Evolutionary conservation across 2,329 filamentous ascomycete genomes (phyloP).

Genomic region (Remersonia thermophila): DNA sequence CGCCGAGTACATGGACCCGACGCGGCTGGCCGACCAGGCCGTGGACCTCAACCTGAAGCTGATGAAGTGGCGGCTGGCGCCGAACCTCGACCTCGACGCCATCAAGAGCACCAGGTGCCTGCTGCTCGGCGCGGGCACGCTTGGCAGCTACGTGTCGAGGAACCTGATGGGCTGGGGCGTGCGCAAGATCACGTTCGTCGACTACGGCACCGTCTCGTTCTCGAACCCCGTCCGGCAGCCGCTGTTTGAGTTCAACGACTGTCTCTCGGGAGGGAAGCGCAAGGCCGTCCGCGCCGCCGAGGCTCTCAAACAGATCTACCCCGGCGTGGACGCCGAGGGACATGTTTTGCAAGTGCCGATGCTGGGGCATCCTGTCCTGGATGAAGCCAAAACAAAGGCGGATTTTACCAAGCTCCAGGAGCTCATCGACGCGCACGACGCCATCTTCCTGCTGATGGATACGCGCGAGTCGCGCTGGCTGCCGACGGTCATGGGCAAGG

Average conservation of each 20-base stretch:
- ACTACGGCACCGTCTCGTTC: constrained; percentile 86
- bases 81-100: constrained; percentile 70
- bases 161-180: constrained; percentile 94
- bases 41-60: constrained; percentile 94
- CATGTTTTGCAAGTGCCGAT: constrained; percentile 83
- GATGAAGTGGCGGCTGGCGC: constrained; percentile 97
- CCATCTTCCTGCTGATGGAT: constrained; percentile 93
- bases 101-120: constrained; percentile 88
- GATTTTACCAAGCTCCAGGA: constrained; percentile 66
- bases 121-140: constrained; percentile 79
- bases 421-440: constrained; percentile 77
- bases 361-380: constrained; percentile 78
- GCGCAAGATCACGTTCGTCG: constrained; percentile 86
- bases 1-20: constrained; percentile 86
- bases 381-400: constrained; percentile 53
- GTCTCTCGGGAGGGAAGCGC: constrained; percentile 66
- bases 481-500: constrained; percentile 91
- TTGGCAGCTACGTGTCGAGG: constrained; percentile 86
- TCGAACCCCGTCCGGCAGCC: constrained; percentile 95
- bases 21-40: constrained; percentile 76
- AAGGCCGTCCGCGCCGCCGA: constrained; percentile 76
- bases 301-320: constrained; percentile 75
- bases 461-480: constrained; percentile 90
- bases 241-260: constrained; percentile 82
- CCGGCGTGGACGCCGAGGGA: constrained; percentile 71